These are phyloP conservation scores for Pisolithus marmoratus DNA, from an alignment of 768 basidiomycete genomes.

Conservation along the genomic window DNA sequence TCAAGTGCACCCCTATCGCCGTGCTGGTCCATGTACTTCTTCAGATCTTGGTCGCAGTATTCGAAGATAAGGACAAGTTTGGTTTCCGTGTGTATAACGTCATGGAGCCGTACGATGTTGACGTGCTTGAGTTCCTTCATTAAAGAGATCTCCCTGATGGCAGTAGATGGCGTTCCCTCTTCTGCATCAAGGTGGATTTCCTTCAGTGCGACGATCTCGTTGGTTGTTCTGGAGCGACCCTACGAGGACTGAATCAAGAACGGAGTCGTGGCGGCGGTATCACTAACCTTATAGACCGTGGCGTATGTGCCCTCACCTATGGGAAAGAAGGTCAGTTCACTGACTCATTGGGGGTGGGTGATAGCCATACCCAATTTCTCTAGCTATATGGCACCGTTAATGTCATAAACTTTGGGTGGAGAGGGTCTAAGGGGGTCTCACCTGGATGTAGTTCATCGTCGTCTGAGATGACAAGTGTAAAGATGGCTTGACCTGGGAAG, in stretches of 20 bases:
- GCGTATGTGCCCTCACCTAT: constrained; percentile 91
- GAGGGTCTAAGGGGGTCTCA: constrained; percentile 21
- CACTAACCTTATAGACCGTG: constrained; percentile 87
- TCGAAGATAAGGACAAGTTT: constrained; percentile 98
- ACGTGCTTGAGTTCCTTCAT: constrained; percentile 99
- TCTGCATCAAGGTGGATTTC: constrained; percentile 99
- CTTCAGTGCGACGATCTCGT: constrained; percentile 96
- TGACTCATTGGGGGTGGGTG: neutral
- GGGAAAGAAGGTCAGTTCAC: constrained; percentile 3
- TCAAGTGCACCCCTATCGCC: constrained; percentile 95
- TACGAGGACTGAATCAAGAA: constrained; percentile 23
- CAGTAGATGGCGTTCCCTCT: constrained; percentile 97
- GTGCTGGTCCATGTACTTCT: constrained; percentile 98
- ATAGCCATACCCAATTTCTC: constrained; percentile 70
- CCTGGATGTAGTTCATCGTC: constrained; percentile 56
- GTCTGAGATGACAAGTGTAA: neutral
- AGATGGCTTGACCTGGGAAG: neutral
- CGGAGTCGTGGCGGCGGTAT: neutral
- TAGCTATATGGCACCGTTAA: constrained; percentile 42
- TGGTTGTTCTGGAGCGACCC: constrained; percentile 96
- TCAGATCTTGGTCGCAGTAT: constrained; percentile 96
- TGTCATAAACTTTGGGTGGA: neutral
- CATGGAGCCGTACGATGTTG: constrained; percentile 97
- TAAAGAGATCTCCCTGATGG: constrained; percentile 96
- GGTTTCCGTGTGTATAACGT: constrained; percentile 98